Evolutionary conservation across 805 yeast genomes (phyloP).

Genomic region (Hanseniaspora vineae): DNA sequence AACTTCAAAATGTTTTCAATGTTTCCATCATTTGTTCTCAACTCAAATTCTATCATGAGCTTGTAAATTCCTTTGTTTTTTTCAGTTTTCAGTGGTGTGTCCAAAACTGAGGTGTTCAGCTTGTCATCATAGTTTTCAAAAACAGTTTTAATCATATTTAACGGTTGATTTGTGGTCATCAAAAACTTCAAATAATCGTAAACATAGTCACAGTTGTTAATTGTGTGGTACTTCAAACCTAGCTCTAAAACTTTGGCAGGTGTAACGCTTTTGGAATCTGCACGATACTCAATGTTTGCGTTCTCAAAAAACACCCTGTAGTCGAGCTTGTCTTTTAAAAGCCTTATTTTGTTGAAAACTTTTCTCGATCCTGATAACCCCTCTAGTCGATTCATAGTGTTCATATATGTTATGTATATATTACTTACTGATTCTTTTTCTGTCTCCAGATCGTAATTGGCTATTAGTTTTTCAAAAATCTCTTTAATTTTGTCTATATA

Average conservation of each 20-base stretch:
- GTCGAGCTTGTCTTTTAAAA: constrained; percentile 40
- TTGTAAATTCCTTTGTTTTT: constrained; percentile 36
- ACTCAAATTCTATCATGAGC: constrained; percentile 53
- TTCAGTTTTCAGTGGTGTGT: constrained; percentile 11
- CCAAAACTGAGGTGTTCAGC: neutral
- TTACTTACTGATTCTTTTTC: constrained; percentile 34
- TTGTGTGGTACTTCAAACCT: constrained; percentile 43
- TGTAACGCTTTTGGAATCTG: constrained; percentile 49
- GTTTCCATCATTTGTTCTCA: constrained; percentile 44
- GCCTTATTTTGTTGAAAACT: constrained; percentile 58
- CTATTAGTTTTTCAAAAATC: constrained; percentile 27
- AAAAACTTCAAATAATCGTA: constrained; percentile 61
- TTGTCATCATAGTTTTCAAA: constrained; percentile 64
- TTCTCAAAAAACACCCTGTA: constrained; percentile 71
- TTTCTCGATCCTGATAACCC: constrained; percentile 64
- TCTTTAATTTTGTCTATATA: constrained; percentile 33
- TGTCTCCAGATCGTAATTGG: constrained; percentile 9
- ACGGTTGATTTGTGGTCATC: constrained; percentile 52
- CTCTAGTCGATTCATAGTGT: constrained; percentile 49
- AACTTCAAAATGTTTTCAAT: constrained; percentile 51
- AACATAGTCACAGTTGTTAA: constrained; percentile 41
- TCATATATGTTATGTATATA: constrained; percentile 59
- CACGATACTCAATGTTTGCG: constrained; percentile 62
- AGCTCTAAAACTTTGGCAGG: constrained; percentile 69
- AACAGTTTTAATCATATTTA: constrained; percentile 61